Base-by-base conservation (phyloP, 2,329 filamentous ascomycete genomes). In the Dendryphion nanum region DNA sequence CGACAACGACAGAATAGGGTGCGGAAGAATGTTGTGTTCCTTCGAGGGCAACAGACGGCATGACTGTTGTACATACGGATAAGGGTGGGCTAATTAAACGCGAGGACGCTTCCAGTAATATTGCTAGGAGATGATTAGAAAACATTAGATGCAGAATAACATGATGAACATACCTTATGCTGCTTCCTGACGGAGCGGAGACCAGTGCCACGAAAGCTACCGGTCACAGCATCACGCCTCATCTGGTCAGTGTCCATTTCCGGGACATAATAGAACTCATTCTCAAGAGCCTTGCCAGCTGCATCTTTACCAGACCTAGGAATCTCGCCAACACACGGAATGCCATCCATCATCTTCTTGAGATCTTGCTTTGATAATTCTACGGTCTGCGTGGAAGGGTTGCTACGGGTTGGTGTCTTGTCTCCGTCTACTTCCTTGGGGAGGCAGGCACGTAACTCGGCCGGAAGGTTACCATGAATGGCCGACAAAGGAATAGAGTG, bases 221-320 rank as follows among this genome's bases (percentile, higher is more conserved):
- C 83, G 1, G 90, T 88, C 12, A 96, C 89, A 16, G 89, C 86
- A 37, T 88, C 79, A 35, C 86, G 81, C 42, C 91, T 80, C 59
- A 85, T 80, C 47, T 83, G 78, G 59, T 97, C 89, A 2, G 77
- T 73, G 61, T 98, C 93, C 57, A 82, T 77, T 64, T 97, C 91
- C 0, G 90, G 86, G 6, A 96, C 76, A 59, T 98, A 98, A 69
- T 97, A 97, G 65, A 94, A 97, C 66, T 98, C 90, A 72, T 87
- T 94, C 74, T 98, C 91, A 1, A 98, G 78, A 5, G 84, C 72
- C 71, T 96, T 93, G 51, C 93, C 93, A 0, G 93, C 91, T 4
- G 93, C 93, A 61, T 98, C 93, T 67, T 97, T 98, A 60, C 93
- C 93, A 63, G 91, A 84, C 26, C 93, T 84, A 35, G 78, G 76